Percentiles rank a stretch among this genome's conserved stretches.
Conservation (phyloP, 1,139 yeast species). For the Suhomyces wounanorum region DNA sequence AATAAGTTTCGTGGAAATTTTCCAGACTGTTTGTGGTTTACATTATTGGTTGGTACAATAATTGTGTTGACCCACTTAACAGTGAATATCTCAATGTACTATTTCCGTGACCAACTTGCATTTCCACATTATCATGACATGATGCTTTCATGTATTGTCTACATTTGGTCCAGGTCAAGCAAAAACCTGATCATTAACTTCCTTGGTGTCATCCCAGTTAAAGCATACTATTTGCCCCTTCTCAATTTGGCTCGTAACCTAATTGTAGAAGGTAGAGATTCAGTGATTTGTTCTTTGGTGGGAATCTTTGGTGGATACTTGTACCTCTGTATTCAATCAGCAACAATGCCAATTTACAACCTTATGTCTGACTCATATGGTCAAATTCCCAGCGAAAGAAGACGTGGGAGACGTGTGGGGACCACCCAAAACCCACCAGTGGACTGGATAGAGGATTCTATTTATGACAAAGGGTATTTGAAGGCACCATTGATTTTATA, state of each 20-base stretch:
- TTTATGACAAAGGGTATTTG: slow-evolving; percentile 47
- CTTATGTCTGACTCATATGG: slow-evolving; percentile 47
- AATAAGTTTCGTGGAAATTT: slow-evolving; percentile 54
- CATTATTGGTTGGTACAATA: slow-evolving; percentile 49
- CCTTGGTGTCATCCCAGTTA: slow-evolving; percentile 55
- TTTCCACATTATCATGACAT: slow-evolving; percentile 35
- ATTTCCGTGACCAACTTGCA: slow-evolving; percentile 24
- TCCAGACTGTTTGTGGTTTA: slow-evolving; percentile 60
- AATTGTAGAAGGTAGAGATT: slow-evolving; percentile 42
- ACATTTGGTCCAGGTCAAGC: slow-evolving; percentile 59
- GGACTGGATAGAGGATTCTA: slow-evolving; percentile 35
- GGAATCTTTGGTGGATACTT: slow-evolving; percentile 60
- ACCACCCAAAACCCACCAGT: slow-evolving; percentile 14
- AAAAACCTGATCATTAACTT: slow-evolving; percentile 54
- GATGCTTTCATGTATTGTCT: slow-evolving; percentile 56
- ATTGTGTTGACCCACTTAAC: slow-evolving; percentile 36
- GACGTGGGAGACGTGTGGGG: slow-evolving; percentile 38
- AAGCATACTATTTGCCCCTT: slow-evolving; percentile 60
- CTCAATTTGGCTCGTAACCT: slow-evolving; percentile 53
- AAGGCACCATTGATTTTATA: slow-evolving; percentile 46
- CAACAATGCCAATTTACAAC: slow-evolving; percentile 49
- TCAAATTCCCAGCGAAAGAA: slow-evolving; percentile 12
- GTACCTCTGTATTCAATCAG: slow-evolving; percentile 61
- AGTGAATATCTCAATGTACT: slow-evolving; percentile 20
- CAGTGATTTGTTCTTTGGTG: slow-evolving; percentile 42